Evolutionary conservation across 345 rosid species (phyloP), one percentile per base, ranked within the genome.

Genomic region (Geranium rotundifolium): DNA sequence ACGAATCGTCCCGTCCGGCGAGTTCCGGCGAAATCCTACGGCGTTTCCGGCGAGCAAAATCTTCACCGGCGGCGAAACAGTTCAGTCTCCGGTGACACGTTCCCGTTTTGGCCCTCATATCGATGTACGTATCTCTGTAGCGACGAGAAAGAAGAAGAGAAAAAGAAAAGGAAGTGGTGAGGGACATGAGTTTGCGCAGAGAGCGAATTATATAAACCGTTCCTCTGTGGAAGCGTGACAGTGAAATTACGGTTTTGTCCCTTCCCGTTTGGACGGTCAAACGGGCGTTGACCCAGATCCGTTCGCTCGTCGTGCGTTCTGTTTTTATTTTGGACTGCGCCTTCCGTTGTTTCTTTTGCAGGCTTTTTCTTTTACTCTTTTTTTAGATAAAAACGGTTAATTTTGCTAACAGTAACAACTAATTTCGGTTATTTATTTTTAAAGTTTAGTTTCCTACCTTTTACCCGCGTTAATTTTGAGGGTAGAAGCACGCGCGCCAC

Each of bases 21-120:
- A 20, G 17, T 16, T 62, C 78, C 63, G 75, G 74, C 60, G 69
- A 65, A 18, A 75, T 17, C 52, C 84, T 64, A 7, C 59, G 81
- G 23, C 78, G 78, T 71, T 80, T 83, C 62, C 73, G 71, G 73
- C 30, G 10, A 62, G 49, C 29, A 54, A 56, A 67, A 63, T 58
- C 63, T 18, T 66, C 69, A 2, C 77, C 83, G 16, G 65, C 50
- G 5, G 29, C 10, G 29, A 39, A 67, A 19, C 63, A 50, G 46
- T 57, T 67, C n/a, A 31, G 13, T 62, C 69, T 76, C 1, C 78
- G 90, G 56, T 79, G 81, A 80, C 72, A 79, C 62, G 73, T 54
- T 62, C 81, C 81, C 66, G 81, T 75, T 59, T 80, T 80, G 49
- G 85, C 82, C 75, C 80, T 81, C 89, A 79, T 86, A 34, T 34